A percentile compares a stretch with the other conserved stretches of the same genome.
These are phyloP conservation scores for Pachyrhizus erosus DNA, from an alignment of 306 rosid genomes.

Conservation along the genomic window DNA sequence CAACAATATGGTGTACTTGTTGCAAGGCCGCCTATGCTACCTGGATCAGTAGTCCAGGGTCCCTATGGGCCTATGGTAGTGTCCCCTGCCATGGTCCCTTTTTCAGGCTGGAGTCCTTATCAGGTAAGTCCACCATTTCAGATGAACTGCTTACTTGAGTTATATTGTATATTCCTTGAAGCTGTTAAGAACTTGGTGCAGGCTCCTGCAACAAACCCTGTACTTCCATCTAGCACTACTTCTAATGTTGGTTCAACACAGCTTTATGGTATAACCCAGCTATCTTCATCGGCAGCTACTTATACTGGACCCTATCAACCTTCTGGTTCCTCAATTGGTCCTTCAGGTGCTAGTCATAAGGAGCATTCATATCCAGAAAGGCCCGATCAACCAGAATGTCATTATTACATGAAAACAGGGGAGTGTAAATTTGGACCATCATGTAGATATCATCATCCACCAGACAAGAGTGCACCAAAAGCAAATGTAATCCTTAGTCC, in stretches of 20 bases:
- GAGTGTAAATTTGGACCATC: slow-evolving; percentile 96
- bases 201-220: slow-evolving; percentile 70
- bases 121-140: slow-evolving; percentile 61
- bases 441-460: slow-evolving; percentile 97
- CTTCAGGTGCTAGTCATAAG: slow-evolving; percentile 69
- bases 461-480: slow-evolving; percentile 62
- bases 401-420: slow-evolving; percentile 92
- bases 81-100: slow-evolving; percentile 84
- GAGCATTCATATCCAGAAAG: slow-evolving; percentile 86
- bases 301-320: slow-evolving; percentile 69
- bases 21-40: slow-evolving; percentile 84
- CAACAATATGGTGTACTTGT: slow-evolving; percentile 81
- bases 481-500: slow-evolving; percentile 66
- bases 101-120: slow-evolving; percentile 81
- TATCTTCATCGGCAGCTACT: slow-evolving; percentile 60
- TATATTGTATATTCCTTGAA: slow-evolving; percentile 39
- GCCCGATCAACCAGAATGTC: slow-evolving; percentile 95
- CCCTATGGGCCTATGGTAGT: slow-evolving; percentile 82
- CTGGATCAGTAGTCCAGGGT: slow-evolving; percentile 72
- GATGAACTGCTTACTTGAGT: slow-evolving; percentile 38
- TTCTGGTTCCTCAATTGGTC: slow-evolving; percentile 66
- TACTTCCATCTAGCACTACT: slow-evolving; percentile 70
- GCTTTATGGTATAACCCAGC: slow-evolving; percentile 71
- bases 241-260: slow-evolving; percentile 66
- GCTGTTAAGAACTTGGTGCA: slow-evolving; percentile 53